Evolutionary conservation across 2,329 filamentous ascomycete species (phyloP).

Genomic region (Talaromyces islandicus): DNA sequence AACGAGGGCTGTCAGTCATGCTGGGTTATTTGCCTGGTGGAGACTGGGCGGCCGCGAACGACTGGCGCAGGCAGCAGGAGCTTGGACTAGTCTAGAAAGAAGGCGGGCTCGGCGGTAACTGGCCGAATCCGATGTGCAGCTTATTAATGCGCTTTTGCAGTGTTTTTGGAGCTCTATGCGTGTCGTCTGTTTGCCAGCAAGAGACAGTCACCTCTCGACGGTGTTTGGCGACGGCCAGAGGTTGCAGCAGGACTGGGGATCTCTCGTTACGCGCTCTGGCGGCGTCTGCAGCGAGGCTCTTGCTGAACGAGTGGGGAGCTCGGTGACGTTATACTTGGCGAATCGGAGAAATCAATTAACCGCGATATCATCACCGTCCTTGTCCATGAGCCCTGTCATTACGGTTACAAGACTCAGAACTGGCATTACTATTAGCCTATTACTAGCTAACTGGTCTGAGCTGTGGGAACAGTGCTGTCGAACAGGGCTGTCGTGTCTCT

Average conservation of each 20-base stretch:
- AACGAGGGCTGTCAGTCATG: background rate
- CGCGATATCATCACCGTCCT: background rate
- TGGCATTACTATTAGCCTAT: background rate
- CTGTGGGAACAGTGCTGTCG: background rate
- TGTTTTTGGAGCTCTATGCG: background rate
- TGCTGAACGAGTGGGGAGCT: background rate
- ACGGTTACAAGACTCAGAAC: background rate
- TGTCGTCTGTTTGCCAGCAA: background rate
- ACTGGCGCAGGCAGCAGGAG: conserved; percentile 1
- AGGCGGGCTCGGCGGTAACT: conserved; percentile 5
- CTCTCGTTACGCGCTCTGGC: background rate
- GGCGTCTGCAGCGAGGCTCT: background rate
- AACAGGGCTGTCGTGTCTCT: background rate
- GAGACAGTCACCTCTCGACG: background rate
- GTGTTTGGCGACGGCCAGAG: background rate
- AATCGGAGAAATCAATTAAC: background rate
- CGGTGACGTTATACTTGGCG: background rate
- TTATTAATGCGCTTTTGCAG: background rate
- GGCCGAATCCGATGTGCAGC: background rate
- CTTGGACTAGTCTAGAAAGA: background rate
- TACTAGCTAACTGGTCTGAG: background rate
- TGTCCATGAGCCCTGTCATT: background rate
- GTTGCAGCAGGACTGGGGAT: background rate
- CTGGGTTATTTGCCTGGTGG: background rate
- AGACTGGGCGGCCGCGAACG: background rate